These are phyloP conservation scores for Nicotiana benthamiana DNA, from an alignment of 257 asterid species.

Conservation along the genomic window DNA sequence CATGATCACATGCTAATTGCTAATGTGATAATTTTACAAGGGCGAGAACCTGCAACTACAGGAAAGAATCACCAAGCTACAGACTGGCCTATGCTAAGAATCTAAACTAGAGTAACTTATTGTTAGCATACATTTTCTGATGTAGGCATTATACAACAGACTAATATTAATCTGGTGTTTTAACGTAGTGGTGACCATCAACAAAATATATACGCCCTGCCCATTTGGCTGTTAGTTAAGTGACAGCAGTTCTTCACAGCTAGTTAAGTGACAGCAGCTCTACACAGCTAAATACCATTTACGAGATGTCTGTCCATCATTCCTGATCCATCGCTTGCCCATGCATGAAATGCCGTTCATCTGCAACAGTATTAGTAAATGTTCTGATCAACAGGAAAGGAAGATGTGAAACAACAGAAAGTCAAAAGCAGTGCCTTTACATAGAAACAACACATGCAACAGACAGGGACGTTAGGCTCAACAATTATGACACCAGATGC, in stretches of 20 bases:
- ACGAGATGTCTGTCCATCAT: conserved; percentile 14
- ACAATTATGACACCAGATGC: not conserved
- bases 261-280: no score
- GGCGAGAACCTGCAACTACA: no score
- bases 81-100: no score
- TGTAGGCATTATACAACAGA: not conserved
- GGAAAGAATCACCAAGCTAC: no score
- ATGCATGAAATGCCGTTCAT: conserved; percentile 61
- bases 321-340: conserved; percentile 58
- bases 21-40: no score
- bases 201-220: not conserved
- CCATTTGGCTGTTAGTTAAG: not conserved
- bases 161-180: not conserved
- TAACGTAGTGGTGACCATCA: not conserved
- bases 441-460: not conserved
- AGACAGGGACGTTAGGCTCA: not conserved
- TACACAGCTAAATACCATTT: not conserved
- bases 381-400: not conserved
- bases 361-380: conserved; percentile 20
- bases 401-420: not conserved
- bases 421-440: not conserved
- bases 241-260: not conserved
- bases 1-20: no score
- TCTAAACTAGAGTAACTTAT: no score
- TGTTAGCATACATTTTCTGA: no score